Evolutionary conservation across 2,329 filamentous ascomycete species (phyloP), one percentile per base, ranked within the genome.

Genomic region (Plenodomus lindquistii): DNA sequence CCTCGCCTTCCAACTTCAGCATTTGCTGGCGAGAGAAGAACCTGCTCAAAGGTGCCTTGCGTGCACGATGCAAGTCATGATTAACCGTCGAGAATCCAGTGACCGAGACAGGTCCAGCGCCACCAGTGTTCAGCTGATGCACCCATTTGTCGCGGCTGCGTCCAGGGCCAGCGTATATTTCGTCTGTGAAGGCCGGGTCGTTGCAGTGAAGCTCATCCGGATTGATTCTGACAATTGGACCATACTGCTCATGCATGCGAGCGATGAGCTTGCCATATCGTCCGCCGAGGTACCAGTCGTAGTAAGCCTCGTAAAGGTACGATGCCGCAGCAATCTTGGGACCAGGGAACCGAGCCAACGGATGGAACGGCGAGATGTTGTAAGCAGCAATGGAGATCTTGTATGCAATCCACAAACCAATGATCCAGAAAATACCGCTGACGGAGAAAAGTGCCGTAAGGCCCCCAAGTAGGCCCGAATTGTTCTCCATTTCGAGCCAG

Each of bases 1-100:
- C 50, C 42, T 59, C 57, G 50, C 53, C 48, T 40, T 63, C 55
- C 22, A 69, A 44, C 39, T 62, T 66, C 31, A 62, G 44, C 51
- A 66, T 62, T 38, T 65, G 61, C 38, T 61, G 59, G 36, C 55
- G 64, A 9, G 69, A 72, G 49, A 74, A 73, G 59, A 72, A 74
- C 8, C 63, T 66, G 45, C 61, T 66, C 13, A 74, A 44, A 2
- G 71, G 63, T 4, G 54, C 56, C 35, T 65, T 63, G 20, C 70
- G 61, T 10, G 54, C 37, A 16, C 65, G 66, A 52, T 74, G 72
- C 16, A 70, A 43, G 2, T 67, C 62, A 51, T 73, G 57, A n/a
- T 55, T 55, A 8, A 61, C 59, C 4, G 60, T 59, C 4, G 60
- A 60, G 22, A 67, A 63, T 2, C 66, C 69, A 38, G 64, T 60